These are phyloP conservation scores for Magnaporthales sp. DNA, from an alignment of 2,329 filamentous ascomycete species.

Conservation along the genomic window DNA sequence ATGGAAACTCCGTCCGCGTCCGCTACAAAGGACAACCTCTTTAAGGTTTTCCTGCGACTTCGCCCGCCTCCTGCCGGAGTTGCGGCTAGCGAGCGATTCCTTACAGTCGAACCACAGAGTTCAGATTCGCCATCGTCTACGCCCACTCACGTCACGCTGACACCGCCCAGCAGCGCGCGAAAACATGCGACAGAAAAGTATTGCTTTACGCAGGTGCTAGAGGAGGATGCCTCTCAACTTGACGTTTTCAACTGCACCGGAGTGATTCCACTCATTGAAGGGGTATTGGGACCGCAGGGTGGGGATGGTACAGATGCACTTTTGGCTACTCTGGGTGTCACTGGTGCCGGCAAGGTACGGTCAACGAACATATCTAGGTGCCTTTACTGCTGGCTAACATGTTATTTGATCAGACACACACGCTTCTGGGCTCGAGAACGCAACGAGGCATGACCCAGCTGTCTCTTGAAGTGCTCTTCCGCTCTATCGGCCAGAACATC, in stretches of 20 bases:
- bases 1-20: constrained; percentile 26
- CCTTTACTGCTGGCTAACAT: constrained; percentile 6
- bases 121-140: constrained; percentile 18
- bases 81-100: constrained; percentile 55
- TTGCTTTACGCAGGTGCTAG: constrained; percentile 87
- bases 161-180: constrained; percentile 68
- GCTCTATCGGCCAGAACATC: constrained; percentile 65
- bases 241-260: constrained; percentile 79
- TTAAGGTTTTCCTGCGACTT: constrained; percentile 85
- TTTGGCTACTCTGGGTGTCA: constrained; percentile 85
- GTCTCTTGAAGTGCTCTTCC: constrained; percentile 81
- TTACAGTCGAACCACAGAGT: constrained; percentile 57
- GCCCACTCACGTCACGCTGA: constrained; percentile 65
- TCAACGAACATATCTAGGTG: not conserved
- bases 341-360: constrained; percentile 85
- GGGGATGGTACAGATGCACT: constrained; percentile 81
- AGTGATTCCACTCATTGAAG: constrained; percentile 67
- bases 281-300: constrained; percentile 64
- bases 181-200: constrained; percentile 89
- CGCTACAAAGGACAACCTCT: constrained; percentile 47
- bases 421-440: constrained; percentile 78
- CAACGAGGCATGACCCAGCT: constrained; percentile 90
- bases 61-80: constrained; percentile 51
- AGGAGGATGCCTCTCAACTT: constrained; percentile 74
- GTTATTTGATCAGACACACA: constrained; percentile 63